These are phyloP conservation scores for Geranium incanum DNA, from an alignment of 441 rosid genomes.

Conservation along the genomic window DNA sequence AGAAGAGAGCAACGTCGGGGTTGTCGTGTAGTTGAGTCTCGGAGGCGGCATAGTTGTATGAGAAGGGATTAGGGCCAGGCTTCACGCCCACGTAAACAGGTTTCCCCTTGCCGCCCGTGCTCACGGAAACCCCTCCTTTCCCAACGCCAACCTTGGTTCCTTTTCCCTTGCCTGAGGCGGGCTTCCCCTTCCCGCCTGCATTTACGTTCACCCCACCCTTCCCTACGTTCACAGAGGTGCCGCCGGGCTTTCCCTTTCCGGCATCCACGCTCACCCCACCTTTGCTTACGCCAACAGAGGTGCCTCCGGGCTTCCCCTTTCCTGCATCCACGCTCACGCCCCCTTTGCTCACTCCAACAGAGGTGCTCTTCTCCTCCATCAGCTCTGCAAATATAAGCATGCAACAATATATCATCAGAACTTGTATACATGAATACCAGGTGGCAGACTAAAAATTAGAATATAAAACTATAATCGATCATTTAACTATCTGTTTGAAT, in stretches of 20 bases:
- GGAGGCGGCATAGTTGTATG: background rate
- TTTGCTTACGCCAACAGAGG: conserved; percentile 24
- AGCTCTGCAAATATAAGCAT: conserved; percentile 31
- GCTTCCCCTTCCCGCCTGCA: conserved; percentile 37
- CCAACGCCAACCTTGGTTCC: background rate
- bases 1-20: background rate
- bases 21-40: background rate
- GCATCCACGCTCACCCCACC: conserved; percentile 20
- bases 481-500: too few species aligned
- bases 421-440: background rate
- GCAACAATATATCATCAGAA: background rate
- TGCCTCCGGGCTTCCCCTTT: conserved; percentile 13
- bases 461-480: too few species aligned
- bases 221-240: conserved; percentile 20
- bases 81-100: background rate
- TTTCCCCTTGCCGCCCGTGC: background rate
- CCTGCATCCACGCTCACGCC: conserved; percentile 12
- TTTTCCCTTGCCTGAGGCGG: conserved; percentile 36
- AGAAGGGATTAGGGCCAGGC: background rate
- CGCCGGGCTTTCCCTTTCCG: conserved; percentile 5
- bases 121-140: conserved; percentile 1
- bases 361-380: conserved; percentile 45
- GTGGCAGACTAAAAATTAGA: too few species aligned
- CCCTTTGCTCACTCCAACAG: conserved; percentile 29
- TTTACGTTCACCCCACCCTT: conserved; percentile 42